A percentile compares a stretch with the other conserved stretches of the same genome.
Conservation (phyloP, 1,139 yeast species). For the Debaryomycetaceae sp. region DNA sequence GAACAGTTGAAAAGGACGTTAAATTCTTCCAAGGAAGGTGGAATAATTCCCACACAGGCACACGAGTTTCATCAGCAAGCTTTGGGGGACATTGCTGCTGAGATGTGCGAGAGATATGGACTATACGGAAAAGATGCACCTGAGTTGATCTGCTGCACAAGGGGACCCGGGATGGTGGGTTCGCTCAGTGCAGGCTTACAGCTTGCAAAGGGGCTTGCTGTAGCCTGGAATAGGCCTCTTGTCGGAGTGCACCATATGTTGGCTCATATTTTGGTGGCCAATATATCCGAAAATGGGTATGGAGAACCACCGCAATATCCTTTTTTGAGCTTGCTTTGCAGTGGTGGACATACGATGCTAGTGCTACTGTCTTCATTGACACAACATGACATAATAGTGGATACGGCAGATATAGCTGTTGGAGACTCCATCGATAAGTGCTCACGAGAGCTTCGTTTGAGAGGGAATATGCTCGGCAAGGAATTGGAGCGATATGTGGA, state of each 20-base stretch:
- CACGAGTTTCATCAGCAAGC: constrained; percentile 68
- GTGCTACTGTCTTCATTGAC: constrained; percentile 60
- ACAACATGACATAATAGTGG: constrained; percentile 68
- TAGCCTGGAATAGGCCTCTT: constrained; percentile 74
- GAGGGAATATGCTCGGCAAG: constrained; percentile 81
- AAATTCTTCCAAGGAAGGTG: constrained; percentile 67
- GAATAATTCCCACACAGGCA: constrained; percentile 86
- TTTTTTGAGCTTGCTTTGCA: constrained; percentile 71
- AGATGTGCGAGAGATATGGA: constrained; percentile 23
- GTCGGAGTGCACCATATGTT: constrained; percentile 96
- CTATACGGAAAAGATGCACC: constrained; percentile 40
- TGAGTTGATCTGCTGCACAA: constrained; percentile 80
- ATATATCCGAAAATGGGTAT: constrained; percentile 43
- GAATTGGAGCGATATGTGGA: constrained; percentile 65
- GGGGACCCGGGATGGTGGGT: constrained; percentile 98
- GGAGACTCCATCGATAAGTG: constrained; percentile 95
- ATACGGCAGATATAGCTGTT: constrained; percentile 84
- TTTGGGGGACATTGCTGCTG: constrained; percentile 30
- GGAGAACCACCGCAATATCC: constrained; percentile 59
- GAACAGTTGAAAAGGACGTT: constrained; percentile 66
- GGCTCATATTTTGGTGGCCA: constrained; percentile 78
- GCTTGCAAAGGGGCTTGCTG: constrained; percentile 77
- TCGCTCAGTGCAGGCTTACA: constrained; percentile 80
- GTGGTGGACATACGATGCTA: constrained; percentile 95
- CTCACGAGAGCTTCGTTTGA: constrained; percentile 77